phyloP scores from a whole-genome alignment of 768 basidiomycete genomes.

The Tylopilus sp. region DNA sequence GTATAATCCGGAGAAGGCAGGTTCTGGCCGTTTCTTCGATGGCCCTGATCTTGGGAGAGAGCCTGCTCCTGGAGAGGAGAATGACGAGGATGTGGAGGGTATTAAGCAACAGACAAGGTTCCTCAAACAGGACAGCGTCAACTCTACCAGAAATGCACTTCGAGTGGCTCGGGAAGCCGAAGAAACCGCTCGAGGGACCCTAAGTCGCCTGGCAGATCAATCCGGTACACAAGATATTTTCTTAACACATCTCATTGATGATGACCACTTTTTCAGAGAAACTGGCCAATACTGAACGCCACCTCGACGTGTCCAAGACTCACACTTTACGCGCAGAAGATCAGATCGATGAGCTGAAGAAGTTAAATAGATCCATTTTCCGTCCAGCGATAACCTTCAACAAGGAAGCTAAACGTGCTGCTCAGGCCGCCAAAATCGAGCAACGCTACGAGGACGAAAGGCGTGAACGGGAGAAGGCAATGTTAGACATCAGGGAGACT shows the following conservation, averaged over 20 bases:
- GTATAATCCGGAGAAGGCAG: slow-evolving; percentile 56
- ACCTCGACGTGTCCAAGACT: slow-evolving; percentile 89
- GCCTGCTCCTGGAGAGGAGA: slow-evolving; percentile 63
- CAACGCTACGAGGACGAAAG: slow-evolving; percentile 87
- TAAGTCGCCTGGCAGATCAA: slow-evolving; percentile 83
- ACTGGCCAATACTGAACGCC: slow-evolving; percentile 91
- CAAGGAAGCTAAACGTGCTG: slow-evolving; percentile 86
- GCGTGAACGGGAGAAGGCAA: slow-evolving; percentile 75
- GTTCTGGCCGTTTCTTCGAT: slow-evolving; percentile 68
- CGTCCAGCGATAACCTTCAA: slow-evolving; percentile 89
- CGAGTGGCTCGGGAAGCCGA: slow-evolving; percentile 94
- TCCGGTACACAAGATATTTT: slow-evolving; percentile 59
- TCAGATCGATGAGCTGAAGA: slow-evolving; percentile 88
- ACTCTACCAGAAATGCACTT: slow-evolving; percentile 87
- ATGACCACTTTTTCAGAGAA: slow-evolving; percentile 47
- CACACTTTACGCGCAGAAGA: slow-evolving; percentile 88
- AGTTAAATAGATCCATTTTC: slow-evolving; percentile 94
- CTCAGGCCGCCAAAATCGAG: slow-evolving; percentile 80
- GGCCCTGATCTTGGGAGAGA: slow-evolving; percentile 46
- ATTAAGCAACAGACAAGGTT: slow-evolving; percentile 91
- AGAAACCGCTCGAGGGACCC: slow-evolving; percentile 86
- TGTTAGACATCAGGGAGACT: slow-evolving; percentile 82
- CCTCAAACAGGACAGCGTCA: slow-evolving; percentile 89
- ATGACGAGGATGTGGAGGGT: slow-evolving; percentile 87
- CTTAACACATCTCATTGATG: not conserved